Evolutionary conservation across 495 filamentous ascomycete species (phyloP).

Genomic region (Aspergillus wentii): DNA sequence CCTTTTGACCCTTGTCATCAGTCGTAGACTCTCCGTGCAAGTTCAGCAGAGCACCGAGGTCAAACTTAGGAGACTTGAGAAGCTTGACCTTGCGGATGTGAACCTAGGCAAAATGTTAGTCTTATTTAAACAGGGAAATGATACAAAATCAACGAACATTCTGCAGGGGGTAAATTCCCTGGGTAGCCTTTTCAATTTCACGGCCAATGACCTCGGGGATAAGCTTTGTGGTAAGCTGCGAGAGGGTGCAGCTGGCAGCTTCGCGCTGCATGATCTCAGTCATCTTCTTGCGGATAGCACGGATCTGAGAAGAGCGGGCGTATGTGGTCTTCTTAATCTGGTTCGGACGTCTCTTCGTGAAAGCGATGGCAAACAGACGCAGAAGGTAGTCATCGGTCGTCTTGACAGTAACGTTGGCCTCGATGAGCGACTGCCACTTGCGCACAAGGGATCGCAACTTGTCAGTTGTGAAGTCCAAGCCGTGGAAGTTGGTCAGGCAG

Average conservation of each 20-base stretch:
- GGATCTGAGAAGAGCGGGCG: slow-evolving; percentile 90
- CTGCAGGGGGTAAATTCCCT: slow-evolving; percentile 99
- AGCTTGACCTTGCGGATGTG: slow-evolving; percentile 99
- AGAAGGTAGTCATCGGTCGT: slow-evolving; percentile 99
- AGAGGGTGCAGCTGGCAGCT: slow-evolving; percentile 85
- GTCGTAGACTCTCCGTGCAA: slow-evolving; percentile 95
- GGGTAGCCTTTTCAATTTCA: slow-evolving; percentile 98
- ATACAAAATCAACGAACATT: slow-evolving; percentile 59
- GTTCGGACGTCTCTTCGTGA: slow-evolving; percentile 97
- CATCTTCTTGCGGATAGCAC: slow-evolving; percentile 99
- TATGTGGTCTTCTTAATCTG: slow-evolving; percentile 99
- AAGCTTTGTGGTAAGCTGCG: slow-evolving; percentile 93
- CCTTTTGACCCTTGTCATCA: slow-evolving; percentile 96
- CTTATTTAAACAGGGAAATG: not conserved
- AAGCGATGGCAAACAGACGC: slow-evolving; percentile 96
- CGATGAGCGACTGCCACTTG: slow-evolving; percentile 98
- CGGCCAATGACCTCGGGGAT: slow-evolving; percentile 99
- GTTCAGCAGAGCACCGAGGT: slow-evolving; percentile 89
- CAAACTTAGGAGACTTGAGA: slow-evolving; percentile 96
- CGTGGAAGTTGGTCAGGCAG: slow-evolving; percentile 99
- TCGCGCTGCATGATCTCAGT: slow-evolving; percentile 96
- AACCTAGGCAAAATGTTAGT: slow-evolving; percentile 58
- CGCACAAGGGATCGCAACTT: slow-evolving; percentile 97
- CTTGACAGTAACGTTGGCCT: slow-evolving; percentile 99
- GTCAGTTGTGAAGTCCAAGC: slow-evolving; percentile 99